Base-by-base conservation (phyloP, 805 yeast species). In the Lachancea meyersii region DNA sequence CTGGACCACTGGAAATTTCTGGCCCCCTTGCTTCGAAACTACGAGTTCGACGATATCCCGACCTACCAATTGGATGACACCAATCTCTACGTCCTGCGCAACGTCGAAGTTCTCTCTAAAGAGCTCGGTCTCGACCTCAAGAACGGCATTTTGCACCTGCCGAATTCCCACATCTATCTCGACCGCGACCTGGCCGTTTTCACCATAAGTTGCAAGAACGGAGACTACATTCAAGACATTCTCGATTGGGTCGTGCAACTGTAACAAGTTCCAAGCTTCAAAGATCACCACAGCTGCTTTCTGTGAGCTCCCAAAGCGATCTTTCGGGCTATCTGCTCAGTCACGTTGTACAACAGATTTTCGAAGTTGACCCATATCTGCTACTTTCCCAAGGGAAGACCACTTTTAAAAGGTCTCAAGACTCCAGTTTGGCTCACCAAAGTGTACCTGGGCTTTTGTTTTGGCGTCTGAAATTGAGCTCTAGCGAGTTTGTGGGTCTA, bases 181-280 rank as follows among this genome's bases (percentile, higher is more conserved):
- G 49, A 51, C 34, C 48, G 55, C 22, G 57, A 53, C 20, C 37
- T 53, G 23, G 57, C 50, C 21, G 45, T 53, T 19, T 49, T 51
- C 36, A 44, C 52, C 17, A 43, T 48, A 5, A 53, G 57, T 38
- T 53, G 57, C 43, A 53, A 51, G 42, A 44, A 48, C 38, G 57
- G 57, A 11, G 47, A 45, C 11, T 45, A 44, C 35, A 36, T 53
- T 14, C 40, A 45, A 27, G 51, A 49, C 38, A 44, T 53, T 19
- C 28, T 46, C 26, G 49, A 51, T 26, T 53, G 57, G 57, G 47
- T 53, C 17, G 45, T 42, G 17, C 53, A 53, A 23, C 48, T 52
- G 22, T 52, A 35, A 35, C 32, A n/a, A 23, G 38, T 22, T 21
- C 18, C 20, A 35, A 26, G 26, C 10, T 11, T 17, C 21, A 10